Percentiles rank a stretch among this genome's conserved stretches.
These are phyloP conservation scores for Entomortierella parvispora DNA, from an alignment of 192 early-diverging fungal genomes.

Conservation along the genomic window DNA sequence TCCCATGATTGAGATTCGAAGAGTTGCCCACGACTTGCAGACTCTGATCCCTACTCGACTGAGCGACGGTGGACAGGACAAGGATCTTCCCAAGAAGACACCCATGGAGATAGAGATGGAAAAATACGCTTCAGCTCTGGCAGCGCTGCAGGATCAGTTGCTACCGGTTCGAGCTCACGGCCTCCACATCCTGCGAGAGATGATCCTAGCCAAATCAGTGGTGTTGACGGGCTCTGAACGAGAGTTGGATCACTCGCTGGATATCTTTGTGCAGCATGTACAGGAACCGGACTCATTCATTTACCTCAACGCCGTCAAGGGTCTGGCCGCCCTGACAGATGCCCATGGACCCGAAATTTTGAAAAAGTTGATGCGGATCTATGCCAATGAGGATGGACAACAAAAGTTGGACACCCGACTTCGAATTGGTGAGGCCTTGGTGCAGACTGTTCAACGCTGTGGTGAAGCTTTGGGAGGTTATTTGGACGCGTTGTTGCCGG, in stretches of 20 bases:
- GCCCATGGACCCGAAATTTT: conserved; percentile 78
- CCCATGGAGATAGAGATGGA: conserved; percentile 56
- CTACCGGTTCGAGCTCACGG: conserved; percentile 92
- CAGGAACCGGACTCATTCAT: conserved; percentile 89
- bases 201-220: conserved; percentile 79
- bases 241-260: conserved; percentile 71
- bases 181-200: conserved; percentile 79
- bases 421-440: conserved; percentile 87
- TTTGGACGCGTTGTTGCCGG: conserved; percentile 33
- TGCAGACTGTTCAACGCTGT: conserved; percentile 85
- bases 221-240: conserved; percentile 47
- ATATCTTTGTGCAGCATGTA: conserved; percentile 83
- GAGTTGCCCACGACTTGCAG: conserved; percentile 57
- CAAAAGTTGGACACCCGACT: conserved; percentile 74
- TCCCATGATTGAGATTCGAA: conserved; percentile 52
- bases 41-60: conserved; percentile 56
- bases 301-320: conserved; percentile 93
- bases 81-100: conserved; percentile 13
- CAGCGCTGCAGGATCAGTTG: conserved; percentile 78
- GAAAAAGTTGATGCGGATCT: conserved; percentile 72
- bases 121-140: conserved; percentile 79
- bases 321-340: conserved; percentile 85
- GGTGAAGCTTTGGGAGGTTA: conserved; percentile 87
- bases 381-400: conserved; percentile 54
- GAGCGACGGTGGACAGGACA: conserved; percentile 2